phyloP scores from a whole-genome alignment of 192 early-diverging fungal species.

The Backusella psychrophila region DNA sequence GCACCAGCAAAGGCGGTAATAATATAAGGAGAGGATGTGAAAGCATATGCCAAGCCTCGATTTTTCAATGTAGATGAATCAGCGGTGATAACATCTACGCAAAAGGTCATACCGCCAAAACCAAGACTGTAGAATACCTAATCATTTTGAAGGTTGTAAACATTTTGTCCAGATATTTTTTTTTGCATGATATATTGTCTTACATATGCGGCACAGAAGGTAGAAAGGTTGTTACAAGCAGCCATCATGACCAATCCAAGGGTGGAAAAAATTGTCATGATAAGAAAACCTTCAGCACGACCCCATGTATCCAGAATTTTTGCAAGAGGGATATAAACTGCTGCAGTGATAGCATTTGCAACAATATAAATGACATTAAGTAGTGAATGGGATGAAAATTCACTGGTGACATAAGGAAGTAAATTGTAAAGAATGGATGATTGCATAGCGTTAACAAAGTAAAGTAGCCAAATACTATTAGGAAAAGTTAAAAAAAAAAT shows the following conservation, averaged over 20 bases:
- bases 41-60: not conserved
- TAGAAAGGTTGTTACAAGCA: not conserved
- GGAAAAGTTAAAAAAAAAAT: not conserved
- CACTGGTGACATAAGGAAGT: constrained; percentile 8
- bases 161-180: not conserved
- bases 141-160: not conserved
- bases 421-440: constrained; percentile 3
- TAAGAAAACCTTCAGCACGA: constrained; percentile 9
- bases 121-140: not conserved
- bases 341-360: constrained; percentile 4
- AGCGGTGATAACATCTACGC: not conserved
- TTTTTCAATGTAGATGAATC: not conserved
- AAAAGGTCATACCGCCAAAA: not conserved
- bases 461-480: not conserved
- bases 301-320: constrained; percentile 8
- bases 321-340: constrained; percentile 2
- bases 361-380: constrained; percentile 10
- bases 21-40: not conserved
- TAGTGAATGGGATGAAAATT: constrained; percentile 1
- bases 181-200: not conserved
- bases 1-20: not conserved
- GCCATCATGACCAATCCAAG: constrained; percentile 2
- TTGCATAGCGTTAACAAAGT: constrained; percentile 9
- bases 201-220: constrained; percentile 15
- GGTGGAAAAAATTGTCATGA: constrained; percentile 5